phyloP scores from a whole-genome alignment of 768 basidiomycete species.

The Boletus huronensis region DNA sequence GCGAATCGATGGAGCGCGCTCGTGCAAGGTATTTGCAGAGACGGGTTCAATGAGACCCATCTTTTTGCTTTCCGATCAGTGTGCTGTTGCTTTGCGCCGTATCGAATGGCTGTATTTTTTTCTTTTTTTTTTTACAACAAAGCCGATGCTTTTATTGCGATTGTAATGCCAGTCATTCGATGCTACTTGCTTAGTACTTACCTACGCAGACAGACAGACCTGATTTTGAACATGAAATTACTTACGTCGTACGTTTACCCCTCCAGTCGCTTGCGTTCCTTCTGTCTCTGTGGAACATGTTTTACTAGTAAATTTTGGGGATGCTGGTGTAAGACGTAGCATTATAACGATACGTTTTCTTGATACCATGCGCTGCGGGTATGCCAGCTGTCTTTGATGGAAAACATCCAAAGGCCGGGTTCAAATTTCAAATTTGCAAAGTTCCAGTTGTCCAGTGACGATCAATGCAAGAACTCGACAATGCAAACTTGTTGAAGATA shows the following conservation, averaged over 20 bases:
- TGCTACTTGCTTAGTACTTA: background rate
- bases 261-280: background rate
- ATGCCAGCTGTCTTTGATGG: too few species aligned
- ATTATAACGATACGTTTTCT: too few species aligned
- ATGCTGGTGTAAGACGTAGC: too few species aligned
- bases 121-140: background rate
- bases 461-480: too few species aligned
- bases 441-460: too few species aligned
- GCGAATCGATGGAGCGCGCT: conserved; percentile 70
- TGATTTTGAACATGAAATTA: background rate
- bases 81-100: background rate
- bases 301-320: background rate
- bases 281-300: background rate
- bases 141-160: background rate
- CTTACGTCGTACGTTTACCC: conserved; percentile 1
- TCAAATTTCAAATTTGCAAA: too few species aligned
- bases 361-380: too few species aligned
- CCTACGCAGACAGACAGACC: background rate
- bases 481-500: too few species aligned
- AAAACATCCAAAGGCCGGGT: too few species aligned
- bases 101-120: background rate
- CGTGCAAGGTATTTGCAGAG: conserved; percentile 36
- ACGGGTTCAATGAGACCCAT: conserved; percentile 8
- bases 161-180: background rate
- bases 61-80: background rate